Percentiles rank a stretch among this genome's conserved stretches.
Evolutionary conservation across 2,329 filamentous ascomycete genomes (phyloP).

Genomic region (Trichoderma hamatum): DNA sequence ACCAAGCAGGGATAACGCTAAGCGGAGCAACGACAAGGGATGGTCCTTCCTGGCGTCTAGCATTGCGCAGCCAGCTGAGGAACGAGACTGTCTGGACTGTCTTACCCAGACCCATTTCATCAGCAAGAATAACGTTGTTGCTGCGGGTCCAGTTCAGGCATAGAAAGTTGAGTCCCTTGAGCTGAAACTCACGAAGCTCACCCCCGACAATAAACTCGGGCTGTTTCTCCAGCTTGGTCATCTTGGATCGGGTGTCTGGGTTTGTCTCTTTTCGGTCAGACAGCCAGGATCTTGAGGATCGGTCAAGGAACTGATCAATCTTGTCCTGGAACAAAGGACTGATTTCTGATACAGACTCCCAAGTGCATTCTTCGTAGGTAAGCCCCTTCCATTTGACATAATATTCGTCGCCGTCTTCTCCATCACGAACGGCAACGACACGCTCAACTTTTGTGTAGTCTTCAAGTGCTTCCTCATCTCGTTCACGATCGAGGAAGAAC

Average conservation of each 20-base stretch:
- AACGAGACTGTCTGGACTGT: constrained; percentile 97
- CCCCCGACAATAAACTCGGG: constrained; percentile 84
- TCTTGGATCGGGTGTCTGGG: constrained; percentile 72
- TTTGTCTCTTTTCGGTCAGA: constrained; percentile 81
- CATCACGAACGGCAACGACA: constrained; percentile 81
- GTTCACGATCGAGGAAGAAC: constrained; percentile 92
- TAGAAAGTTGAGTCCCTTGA: constrained; percentile 92
- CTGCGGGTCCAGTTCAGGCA: constrained; percentile 93
- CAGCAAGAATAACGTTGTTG: constrained; percentile 95
- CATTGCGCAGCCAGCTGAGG: constrained; percentile 93
- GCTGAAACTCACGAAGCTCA: constrained; percentile 87
- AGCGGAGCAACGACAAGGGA: constrained; percentile 97
- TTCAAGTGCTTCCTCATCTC: constrained; percentile 82
- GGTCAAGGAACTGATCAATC: constrained; percentile 89
- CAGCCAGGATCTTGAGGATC: constrained; percentile 75
- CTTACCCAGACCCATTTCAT: constrained; percentile 98
- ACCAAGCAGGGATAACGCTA: constrained; percentile 97
- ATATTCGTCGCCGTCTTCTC: constrained; percentile 83
- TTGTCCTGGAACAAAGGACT: constrained; percentile 80
- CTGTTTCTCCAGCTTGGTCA: constrained; percentile 74
- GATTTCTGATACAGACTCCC: constrained; percentile 79
- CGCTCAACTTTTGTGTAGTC: constrained; percentile 93
- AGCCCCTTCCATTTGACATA: constrained; percentile 96
- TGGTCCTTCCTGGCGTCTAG: constrained; percentile 85
- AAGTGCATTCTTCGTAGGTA: constrained; percentile 91